These are phyloP conservation scores for slime mould (Dictyostelium discoideum) DNA, from an alignment of 78 protist genomes.

Conservation along the genomic window DNA sequence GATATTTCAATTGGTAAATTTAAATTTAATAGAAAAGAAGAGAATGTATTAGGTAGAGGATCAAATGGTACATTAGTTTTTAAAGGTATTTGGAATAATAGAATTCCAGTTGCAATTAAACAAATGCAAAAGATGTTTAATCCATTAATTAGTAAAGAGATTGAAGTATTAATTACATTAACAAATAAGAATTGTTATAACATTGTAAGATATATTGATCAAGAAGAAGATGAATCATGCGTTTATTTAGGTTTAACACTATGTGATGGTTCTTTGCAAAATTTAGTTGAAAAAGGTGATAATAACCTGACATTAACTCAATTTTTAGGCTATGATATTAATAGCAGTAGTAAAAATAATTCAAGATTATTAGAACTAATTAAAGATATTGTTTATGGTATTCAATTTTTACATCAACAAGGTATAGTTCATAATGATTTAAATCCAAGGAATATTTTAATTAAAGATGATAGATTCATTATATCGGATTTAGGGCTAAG, in stretches of 20 bases:
- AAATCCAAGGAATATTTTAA: slow-evolving; percentile 60
- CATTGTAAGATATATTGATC: slow-evolving; percentile 52
- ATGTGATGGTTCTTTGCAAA: slow-evolving; percentile 44
- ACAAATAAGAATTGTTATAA: slow-evolving; percentile 30
- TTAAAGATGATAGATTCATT: slow-evolving; percentile 32
- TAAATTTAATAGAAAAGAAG: slow-evolving; percentile 38
- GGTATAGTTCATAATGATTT: slow-evolving; percentile 69
- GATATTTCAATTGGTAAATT: slow-evolving; percentile 66
- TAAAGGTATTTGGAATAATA: slow-evolving; percentile 47
- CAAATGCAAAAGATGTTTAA: slow-evolving; percentile 58
- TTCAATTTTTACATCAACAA: slow-evolving; percentile 26
- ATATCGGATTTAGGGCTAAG: slow-evolving; percentile 57
- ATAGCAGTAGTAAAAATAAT: background rate
- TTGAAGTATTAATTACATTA: slow-evolving; percentile 34
- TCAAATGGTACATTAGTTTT: slow-evolving; percentile 70
- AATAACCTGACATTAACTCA: background rate
- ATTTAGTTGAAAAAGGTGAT: slow-evolving; percentile 3
- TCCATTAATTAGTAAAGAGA: slow-evolving; percentile 21
- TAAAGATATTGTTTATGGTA: slow-evolving; percentile 50
- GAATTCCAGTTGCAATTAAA: slow-evolving; percentile 62
- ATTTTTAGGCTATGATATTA: background rate
- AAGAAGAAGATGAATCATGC: slow-evolving; percentile 59
- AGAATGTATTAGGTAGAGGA: slow-evolving; percentile 52
- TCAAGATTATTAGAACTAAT: background rate
- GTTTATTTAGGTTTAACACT: slow-evolving; percentile 52